These are phyloP conservation scores for Albugo candida DNA, from an alignment of 352 stramenopile species.

Conservation along the genomic window DNA sequence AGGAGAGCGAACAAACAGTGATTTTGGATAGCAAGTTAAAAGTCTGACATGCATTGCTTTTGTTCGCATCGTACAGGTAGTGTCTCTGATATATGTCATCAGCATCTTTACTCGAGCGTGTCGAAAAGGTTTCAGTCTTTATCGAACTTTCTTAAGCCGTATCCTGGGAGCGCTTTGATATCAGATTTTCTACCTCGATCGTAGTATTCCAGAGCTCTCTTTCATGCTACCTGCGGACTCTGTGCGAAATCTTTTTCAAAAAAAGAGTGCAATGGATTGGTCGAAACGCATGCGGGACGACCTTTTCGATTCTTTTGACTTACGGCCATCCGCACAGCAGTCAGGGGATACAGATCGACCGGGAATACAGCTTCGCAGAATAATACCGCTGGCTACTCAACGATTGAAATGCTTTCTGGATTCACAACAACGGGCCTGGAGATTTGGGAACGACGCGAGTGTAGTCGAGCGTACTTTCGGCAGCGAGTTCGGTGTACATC, in stretches of 20 bases:
- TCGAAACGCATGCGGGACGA: conserved; percentile 46
- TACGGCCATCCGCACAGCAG: conserved; percentile 21
- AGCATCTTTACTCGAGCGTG: no score
- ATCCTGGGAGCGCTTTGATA: no score
- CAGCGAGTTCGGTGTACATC: conserved; percentile 85
- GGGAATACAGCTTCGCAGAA: conserved; percentile 23
- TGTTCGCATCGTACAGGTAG: no score
- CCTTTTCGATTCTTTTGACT: conserved; percentile 35
- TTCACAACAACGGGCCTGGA: conserved; percentile 89
- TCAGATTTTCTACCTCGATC: background rate
- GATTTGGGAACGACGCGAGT: conserved; percentile 84
- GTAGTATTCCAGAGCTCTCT: background rate
- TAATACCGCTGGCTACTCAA: conserved; percentile 33
- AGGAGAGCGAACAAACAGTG: no score
- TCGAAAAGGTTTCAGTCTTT: no score
- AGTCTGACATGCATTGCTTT: no score
- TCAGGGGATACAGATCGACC: conserved; percentile 19
- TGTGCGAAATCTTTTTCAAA: conserved; percentile 14
- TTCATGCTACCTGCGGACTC: conserved; percentile 15
- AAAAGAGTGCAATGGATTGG: conserved; percentile 47
- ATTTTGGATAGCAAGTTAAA: no score
- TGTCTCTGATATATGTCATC: no score
- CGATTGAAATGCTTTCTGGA: conserved; percentile 82
- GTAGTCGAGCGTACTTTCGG: conserved; percentile 75
- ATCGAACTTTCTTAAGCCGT: no score